These are phyloP conservation scores for Trichoderma harzianum DNA, from an alignment of 2,329 filamentous ascomycete genomes.

Conservation along the genomic window DNA sequence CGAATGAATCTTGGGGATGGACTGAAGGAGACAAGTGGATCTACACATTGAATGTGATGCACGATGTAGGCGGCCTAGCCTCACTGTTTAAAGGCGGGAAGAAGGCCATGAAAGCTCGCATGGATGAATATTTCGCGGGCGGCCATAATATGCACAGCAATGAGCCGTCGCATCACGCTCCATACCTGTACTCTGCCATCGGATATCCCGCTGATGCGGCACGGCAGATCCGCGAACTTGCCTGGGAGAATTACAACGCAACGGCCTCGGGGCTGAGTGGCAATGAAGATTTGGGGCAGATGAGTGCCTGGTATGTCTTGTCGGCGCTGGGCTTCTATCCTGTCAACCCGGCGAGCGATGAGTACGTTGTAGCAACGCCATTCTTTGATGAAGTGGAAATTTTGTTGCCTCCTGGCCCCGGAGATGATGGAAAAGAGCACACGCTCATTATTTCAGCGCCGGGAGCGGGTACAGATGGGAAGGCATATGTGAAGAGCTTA, in stretches of 20 bases:
- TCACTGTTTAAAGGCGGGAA: slow-evolving; percentile 36
- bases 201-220: slow-evolving; percentile 39
- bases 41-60: slow-evolving; percentile 49
- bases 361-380: slow-evolving; percentile 44
- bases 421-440: slow-evolving; percentile 1
- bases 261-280: slow-evolving; percentile 44
- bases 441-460: slow-evolving; percentile 40
- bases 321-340: slow-evolving; percentile 47
- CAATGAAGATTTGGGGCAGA: slow-evolving; percentile 49
- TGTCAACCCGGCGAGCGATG: slow-evolving; percentile 42
- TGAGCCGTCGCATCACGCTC: slow-evolving; percentile 46
- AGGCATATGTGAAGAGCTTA: slow-evolving; percentile 38
- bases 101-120: slow-evolving; percentile 37
- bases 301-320: slow-evolving; percentile 49
- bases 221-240: slow-evolving; percentile 30
- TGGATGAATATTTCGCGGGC: slow-evolving; percentile 43
- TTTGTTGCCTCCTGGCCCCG: slow-evolving; percentile 32
- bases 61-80: slow-evolving; percentile 42
- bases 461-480: slow-evolving; percentile 35
- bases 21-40: slow-evolving; percentile 49
- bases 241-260: slow-evolving; percentile 40
- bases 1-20: slow-evolving; percentile 43
- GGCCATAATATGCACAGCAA: slow-evolving; percentile 47
- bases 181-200: slow-evolving; percentile 44
- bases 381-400: slow-evolving; percentile 45